A percentile compares a stretch with the other conserved stretches of the same genome.
Evolutionary conservation across 805 yeast genomes (phyloP).

Genomic region (Clavispora phyllophila): DNA sequence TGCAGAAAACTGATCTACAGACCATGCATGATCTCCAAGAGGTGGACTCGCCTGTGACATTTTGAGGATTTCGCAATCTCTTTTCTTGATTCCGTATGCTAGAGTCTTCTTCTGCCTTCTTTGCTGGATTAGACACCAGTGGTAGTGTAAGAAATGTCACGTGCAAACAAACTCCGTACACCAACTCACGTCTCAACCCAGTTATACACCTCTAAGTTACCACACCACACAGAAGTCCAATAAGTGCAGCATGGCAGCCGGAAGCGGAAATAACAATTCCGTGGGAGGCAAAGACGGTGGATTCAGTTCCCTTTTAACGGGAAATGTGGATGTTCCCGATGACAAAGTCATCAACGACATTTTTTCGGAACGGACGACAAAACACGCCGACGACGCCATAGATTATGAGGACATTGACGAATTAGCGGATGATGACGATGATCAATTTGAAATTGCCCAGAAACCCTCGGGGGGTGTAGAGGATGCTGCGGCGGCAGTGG

Average conservation of each 20-base stretch:
- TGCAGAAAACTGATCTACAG: too few species aligned
- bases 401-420: constrained; percentile 95
- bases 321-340: constrained; percentile 26
- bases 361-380: constrained; percentile 35
- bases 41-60: too few species aligned
- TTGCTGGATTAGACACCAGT: too few species aligned
- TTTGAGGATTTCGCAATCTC: too few species aligned
- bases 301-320: not conserved
- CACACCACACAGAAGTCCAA: too few species aligned
- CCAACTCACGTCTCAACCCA: not conserved
- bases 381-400: constrained; percentile 86
- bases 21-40: too few species aligned
- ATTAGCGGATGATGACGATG: constrained; percentile 83
- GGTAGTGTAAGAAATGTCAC: too few species aligned
- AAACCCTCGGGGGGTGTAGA: not conserved
- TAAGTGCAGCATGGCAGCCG: not conserved
- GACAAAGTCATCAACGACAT: constrained; percentile 36
- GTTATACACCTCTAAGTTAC: too few species aligned
- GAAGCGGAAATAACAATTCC: not conserved
- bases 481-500: constrained; percentile 7
- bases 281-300: not conserved
- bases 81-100: too few species aligned
- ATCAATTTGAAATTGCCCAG: constrained; percentile 51
- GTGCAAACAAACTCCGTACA: not conserved
- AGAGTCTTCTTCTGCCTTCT: too few species aligned